Conservation (phyloP, 768 basidiomycete genomes). For the Coprinellus micaceus region DNA sequence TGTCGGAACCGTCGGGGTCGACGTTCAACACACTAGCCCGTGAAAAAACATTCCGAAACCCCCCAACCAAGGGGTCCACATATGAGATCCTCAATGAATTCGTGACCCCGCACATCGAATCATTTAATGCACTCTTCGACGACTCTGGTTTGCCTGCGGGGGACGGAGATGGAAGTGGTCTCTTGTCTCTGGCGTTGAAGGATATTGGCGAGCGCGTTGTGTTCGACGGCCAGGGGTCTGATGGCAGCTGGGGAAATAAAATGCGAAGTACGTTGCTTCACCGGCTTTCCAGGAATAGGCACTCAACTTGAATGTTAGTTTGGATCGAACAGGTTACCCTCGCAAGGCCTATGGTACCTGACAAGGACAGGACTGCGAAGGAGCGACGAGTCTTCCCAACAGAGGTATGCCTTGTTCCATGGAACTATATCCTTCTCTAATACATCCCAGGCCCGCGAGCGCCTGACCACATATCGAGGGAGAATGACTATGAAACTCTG, state of each 20-base stretch:
- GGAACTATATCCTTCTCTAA: too few relatives aligned
- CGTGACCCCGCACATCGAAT: slow-evolving; percentile 90
- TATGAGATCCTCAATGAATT: slow-evolving; percentile 88
- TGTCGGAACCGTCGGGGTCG: slow-evolving; percentile 51
- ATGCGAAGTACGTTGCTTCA: slow-evolving; percentile 64
- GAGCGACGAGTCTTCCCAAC: slow-evolving; percentile 84
- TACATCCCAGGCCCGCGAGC: slow-evolving; percentile 75
- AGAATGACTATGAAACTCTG: slow-evolving; percentile 83
- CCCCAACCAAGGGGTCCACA: slow-evolving; percentile 62
- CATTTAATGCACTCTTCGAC: slow-evolving; percentile 95
- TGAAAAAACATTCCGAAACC: slow-evolving; percentile 75
- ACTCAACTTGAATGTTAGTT: slow-evolving; percentile 47
- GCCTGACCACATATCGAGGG: slow-evolving; percentile 87
- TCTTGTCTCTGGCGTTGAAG: slow-evolving; percentile 72
- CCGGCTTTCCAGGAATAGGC: slow-evolving; percentile 3
- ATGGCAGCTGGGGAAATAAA: slow-evolving; percentile 74
- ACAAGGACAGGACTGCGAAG: slow-evolving; percentile 68
- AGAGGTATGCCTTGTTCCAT: too few relatives aligned
- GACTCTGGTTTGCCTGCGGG: slow-evolving; percentile 77
- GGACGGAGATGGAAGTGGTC: slow-evolving; percentile 73
- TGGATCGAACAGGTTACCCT: slow-evolving; percentile 87
- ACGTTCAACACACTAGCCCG: slow-evolving; percentile 82
- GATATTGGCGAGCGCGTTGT: slow-evolving; percentile 92
- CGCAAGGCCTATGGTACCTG: slow-evolving; percentile 80
- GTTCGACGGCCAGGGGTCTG: slow-evolving; percentile 70